A percentile compares a stretch with the other conserved stretches of the same genome.
Conservation (phyloP, 1,284 basidiomycete genomes). For the Ceratobasidium sp. region DNA sequence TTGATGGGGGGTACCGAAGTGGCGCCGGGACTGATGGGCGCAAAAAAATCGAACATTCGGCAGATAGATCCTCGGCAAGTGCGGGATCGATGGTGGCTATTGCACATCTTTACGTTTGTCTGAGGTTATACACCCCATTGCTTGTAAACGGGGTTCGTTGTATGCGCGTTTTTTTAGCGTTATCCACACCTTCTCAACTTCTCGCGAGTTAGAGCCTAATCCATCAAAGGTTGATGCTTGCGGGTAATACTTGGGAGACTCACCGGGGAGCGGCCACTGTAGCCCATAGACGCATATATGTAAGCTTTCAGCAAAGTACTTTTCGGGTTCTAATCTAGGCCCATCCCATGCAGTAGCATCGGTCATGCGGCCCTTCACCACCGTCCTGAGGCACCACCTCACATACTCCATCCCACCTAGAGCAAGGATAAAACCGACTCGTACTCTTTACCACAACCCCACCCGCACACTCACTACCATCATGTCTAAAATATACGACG, state of each 20-base stretch:
- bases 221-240: neutral
- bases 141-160: neutral
- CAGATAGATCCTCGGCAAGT: neutral
- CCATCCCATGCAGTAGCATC: neutral
- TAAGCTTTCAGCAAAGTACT: neutral
- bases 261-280: neutral
- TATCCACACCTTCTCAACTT: neutral
- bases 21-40: no score
- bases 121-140: neutral
- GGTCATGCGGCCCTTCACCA: slow-evolving; percentile 11
- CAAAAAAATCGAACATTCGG: neutral
- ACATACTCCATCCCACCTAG: neutral
- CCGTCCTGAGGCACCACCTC: slow-evolving; percentile 27
- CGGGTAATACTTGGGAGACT: neutral
- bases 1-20: no score
- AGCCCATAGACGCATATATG: slow-evolving; percentile 27
- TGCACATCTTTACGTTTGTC: neutral
- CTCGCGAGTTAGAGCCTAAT: neutral
- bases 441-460: slow-evolving; percentile 1
- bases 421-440: slow-evolving; percentile 4
- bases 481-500: slow-evolving; percentile 41
- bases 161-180: neutral
- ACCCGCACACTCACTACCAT: slow-evolving; percentile 2
- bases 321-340: neutral
- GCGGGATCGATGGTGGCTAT: neutral